Conservation (phyloP, 495 filamentous ascomycete genomes). For the Xylaria scruposa region DNA sequence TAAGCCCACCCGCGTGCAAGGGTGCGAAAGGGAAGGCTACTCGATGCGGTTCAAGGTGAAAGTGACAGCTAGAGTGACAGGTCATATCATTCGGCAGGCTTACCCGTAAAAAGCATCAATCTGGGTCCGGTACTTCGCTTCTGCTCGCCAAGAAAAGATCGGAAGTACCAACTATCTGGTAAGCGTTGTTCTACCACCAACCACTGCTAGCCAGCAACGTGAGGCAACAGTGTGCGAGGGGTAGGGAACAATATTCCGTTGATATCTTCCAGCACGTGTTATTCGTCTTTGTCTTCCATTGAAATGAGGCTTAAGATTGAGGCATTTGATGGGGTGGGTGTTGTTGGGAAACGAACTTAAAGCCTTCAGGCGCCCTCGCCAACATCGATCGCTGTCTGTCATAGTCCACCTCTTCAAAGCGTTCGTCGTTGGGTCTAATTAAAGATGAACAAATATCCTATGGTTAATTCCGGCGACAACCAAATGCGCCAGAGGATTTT, state of each 20-base stretch:
- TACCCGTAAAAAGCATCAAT: neutral
- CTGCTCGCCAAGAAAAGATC: constrained; percentile 1
- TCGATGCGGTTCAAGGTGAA: constrained; percentile 21
- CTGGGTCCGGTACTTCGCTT: constrained; percentile 16
- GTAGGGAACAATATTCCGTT: neutral
- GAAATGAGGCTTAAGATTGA: neutral
- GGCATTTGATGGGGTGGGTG: constrained; percentile 7
- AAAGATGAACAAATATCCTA: neutral
- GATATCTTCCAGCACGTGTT: neutral
- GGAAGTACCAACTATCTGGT: constrained; percentile 1
- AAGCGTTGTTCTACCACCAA: neutral
- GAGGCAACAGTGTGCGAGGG: constrained; percentile 6
- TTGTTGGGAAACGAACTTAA: constrained; percentile 10
- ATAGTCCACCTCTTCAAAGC: neutral
- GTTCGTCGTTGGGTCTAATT: neutral
- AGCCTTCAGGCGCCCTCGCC: neutral
- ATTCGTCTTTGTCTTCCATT: neutral
- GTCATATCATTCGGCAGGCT: constrained; percentile 10
- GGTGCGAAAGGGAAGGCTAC: constrained; percentile 6
- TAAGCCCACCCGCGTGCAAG: constrained; percentile 24
- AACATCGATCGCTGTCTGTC: constrained; percentile 3
- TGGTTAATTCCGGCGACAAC: neutral
- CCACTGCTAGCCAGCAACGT: neutral
- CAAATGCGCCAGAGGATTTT: neutral
- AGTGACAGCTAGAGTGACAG: constrained; percentile 11